phyloP scores from a whole-genome alignment of 345 rosid species.

The Citrus mangshanensis region DNA sequence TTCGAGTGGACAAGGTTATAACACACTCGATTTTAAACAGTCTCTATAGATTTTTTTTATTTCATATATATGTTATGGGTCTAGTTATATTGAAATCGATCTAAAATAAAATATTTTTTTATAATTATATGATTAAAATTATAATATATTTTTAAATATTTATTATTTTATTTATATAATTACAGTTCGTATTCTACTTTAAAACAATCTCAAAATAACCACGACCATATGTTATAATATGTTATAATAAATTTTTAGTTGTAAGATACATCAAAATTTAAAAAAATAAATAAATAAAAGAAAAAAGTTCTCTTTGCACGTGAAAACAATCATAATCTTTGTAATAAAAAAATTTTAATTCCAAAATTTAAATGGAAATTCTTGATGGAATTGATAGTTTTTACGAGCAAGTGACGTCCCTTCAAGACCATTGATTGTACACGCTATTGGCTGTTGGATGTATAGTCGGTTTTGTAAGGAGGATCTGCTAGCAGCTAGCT shows the following conservation, averaged over 20 bases:
- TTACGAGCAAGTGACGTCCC: not conserved
- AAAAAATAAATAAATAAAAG: too few species aligned
- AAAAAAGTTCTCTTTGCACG: too few species aligned
- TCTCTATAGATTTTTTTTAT: too few species aligned
- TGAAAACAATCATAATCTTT: too few species aligned
- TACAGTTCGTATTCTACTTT: fast-evolving
- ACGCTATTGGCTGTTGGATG: not conserved
- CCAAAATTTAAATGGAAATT: not conserved
- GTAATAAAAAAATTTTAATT: not conserved
- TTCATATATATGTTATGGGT: too few species aligned
- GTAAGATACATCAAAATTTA: too few species aligned
- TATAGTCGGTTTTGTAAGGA: not conserved
- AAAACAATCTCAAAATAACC: fast-evolving
- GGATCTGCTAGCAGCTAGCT: not conserved
- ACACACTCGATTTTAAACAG: too few species aligned
- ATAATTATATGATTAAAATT: fast-evolving
- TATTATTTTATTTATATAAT: too few species aligned
- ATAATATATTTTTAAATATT: too few species aligned
- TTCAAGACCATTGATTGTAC: not conserved
- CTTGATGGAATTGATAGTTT: not conserved
- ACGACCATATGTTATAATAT: too few species aligned
- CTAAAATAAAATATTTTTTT: too few species aligned
- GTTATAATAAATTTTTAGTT: too few species aligned
- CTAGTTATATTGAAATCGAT: fast-evolving
- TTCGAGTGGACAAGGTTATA: fast-evolving